phyloP scores from a whole-genome alignment of 441 rosid genomes.

The Erysimum cheiri region DNA sequence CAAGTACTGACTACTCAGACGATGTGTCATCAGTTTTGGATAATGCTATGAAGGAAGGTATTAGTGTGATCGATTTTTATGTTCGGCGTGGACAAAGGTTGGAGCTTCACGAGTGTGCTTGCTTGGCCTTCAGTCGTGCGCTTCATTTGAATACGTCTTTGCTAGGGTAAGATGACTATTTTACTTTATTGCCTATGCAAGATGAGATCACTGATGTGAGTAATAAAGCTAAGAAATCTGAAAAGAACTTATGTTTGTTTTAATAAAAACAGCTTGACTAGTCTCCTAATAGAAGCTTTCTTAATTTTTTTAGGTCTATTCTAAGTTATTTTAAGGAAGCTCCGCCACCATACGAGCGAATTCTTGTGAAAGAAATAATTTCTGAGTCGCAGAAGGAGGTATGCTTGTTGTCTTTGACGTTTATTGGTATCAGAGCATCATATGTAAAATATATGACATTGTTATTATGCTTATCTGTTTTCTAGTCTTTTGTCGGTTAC shows the following conservation, averaged over 20 bases:
- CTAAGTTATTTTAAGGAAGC: slow-evolving; percentile 76
- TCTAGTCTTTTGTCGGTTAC: slow-evolving; percentile 13
- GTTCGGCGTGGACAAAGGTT: slow-evolving; percentile 64
- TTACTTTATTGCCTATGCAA: slow-evolving; percentile 4
- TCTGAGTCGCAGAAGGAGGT: slow-evolving; percentile 56
- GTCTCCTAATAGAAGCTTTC: slow-evolving; percentile 22
- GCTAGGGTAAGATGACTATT: slow-evolving; percentile 55
- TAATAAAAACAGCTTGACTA: slow-evolving; percentile 6
- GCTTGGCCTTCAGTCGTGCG: slow-evolving; percentile 89
- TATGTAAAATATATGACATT: not conserved
- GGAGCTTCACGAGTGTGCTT: slow-evolving; percentile 88
- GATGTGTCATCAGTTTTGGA: slow-evolving; percentile 47
- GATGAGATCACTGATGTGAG: slow-evolving; percentile 3
- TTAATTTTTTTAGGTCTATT: slow-evolving; percentile 62
- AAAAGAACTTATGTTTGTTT: not conserved
- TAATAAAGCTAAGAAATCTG: not conserved
- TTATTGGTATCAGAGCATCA: slow-evolving; percentile 11
- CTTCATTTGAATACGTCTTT: slow-evolving; percentile 77
- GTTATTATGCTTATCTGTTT: not conserved
- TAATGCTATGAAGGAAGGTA: slow-evolving; percentile 47
- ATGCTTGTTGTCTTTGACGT: slow-evolving; percentile 36
- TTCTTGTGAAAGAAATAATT: slow-evolving; percentile 49
- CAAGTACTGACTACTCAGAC: slow-evolving; percentile 46
- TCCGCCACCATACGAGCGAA: slow-evolving; percentile 82
- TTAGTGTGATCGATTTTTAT: slow-evolving; percentile 62